These are phyloP conservation scores for Fusarium floridanum DNA, from an alignment of 2,329 filamentous ascomycete species.

Conservation along the genomic window DNA sequence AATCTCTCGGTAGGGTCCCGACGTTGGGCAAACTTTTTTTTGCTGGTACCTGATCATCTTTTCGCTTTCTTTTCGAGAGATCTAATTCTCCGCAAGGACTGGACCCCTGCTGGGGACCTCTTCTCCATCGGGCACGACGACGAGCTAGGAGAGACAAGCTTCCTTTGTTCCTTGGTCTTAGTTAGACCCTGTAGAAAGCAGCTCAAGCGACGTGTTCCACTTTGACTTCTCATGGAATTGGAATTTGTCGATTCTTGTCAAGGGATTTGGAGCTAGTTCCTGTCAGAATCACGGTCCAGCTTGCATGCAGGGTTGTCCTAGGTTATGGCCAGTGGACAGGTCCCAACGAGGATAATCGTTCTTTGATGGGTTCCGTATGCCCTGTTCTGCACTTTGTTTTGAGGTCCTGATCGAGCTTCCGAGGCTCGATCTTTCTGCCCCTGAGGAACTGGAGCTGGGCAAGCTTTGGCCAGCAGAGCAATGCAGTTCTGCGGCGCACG, in stretches of 20 bases:
- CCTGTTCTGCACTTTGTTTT: neutral
- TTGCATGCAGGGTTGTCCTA: neutral
- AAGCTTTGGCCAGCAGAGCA: neutral
- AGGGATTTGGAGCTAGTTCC: slow-evolving; percentile 11
- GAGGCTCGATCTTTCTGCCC: neutral
- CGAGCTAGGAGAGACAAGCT: neutral
- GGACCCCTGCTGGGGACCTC: slow-evolving; percentile 12
- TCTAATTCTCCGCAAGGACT: slow-evolving; percentile 20
- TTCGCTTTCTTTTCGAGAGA: slow-evolving; percentile 4
- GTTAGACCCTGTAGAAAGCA: slow-evolving; percentile 29
- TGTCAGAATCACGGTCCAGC: slow-evolving; percentile 16
- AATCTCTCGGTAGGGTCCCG: slow-evolving; percentile 38
- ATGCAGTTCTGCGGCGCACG: neutral
- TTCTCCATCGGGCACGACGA: neutral
- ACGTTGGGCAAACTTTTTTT: slow-evolving; percentile 35
- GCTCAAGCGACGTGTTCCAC: slow-evolving; percentile 16
- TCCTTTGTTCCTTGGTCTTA: slow-evolving; percentile 28
- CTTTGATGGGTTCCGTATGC: neutral
- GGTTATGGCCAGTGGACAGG: neutral
- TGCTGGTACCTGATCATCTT: slow-evolving; percentile 30
- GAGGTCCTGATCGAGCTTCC: neutral
- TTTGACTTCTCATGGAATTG: slow-evolving; percentile 7
- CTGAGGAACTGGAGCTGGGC: neutral
- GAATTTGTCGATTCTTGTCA: neutral
- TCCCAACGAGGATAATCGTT: slow-evolving; percentile 11